These are phyloP conservation scores for Takakia lepidozioides DNA, from an alignment of 225 moss, liverwort and hornwort species.

Conservation along the genomic window DNA sequence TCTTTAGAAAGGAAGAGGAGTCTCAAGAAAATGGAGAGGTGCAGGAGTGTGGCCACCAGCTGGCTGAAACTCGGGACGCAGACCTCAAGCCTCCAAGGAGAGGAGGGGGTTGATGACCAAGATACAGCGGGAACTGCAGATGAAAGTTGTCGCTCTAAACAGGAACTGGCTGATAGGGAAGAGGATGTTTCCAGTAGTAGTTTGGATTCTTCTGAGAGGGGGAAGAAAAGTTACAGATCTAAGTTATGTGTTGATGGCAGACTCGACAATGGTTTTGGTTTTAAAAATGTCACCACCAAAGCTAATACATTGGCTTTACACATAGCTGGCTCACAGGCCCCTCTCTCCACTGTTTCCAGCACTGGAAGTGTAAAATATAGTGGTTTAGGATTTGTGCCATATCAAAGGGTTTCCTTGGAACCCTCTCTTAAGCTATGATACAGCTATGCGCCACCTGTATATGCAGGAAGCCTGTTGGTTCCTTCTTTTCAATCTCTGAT, in stretches of 20 bases:
- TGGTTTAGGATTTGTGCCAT: constrained; percentile 60
- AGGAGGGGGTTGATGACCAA: constrained; percentile 25
- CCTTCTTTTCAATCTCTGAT: no score
- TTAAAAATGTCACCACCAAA: constrained; percentile 4
- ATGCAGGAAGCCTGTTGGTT: no score
- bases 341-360: constrained; percentile 18
- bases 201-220: no score
- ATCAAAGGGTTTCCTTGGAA: constrained; percentile 35
- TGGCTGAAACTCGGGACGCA: constrained; percentile 48
- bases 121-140: constrained; percentile 1
- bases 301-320: constrained; percentile 22
- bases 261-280: constrained; percentile 11
- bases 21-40: constrained; percentile 24
- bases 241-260: constrained; percentile 15
- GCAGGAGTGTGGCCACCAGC: constrained; percentile 15
- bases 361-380: constrained; percentile 47
- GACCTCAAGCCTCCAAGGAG: constrained; percentile 15
- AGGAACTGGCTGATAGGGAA: constrained; percentile 9
- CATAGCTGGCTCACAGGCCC: constrained; percentile 22
- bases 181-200: no score
- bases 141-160: no score
- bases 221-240: no score
- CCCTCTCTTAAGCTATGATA: constrained; percentile 27
- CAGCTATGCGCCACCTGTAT: no score
- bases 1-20: constrained; percentile 18